These are phyloP conservation scores for Lecanosticta acicola DNA, from an alignment of 2,329 filamentous ascomycete genomes.

Conservation along the genomic window DNA sequence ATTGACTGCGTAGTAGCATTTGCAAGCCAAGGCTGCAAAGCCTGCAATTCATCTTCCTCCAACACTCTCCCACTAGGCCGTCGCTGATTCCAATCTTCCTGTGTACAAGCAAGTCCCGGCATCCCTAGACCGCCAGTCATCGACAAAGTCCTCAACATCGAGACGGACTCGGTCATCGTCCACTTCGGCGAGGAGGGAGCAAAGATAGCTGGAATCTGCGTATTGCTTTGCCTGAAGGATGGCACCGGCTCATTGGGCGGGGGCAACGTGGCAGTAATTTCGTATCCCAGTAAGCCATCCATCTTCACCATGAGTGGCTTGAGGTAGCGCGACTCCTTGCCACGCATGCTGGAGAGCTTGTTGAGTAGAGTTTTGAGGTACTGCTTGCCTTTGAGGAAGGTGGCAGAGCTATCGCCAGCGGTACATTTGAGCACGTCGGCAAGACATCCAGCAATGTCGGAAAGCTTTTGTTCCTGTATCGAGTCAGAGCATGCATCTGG, in stretches of 20 bases:
- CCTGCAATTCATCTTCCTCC: slow-evolving; percentile 16
- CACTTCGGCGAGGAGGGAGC: slow-evolving; percentile 14
- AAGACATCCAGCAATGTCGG: slow-evolving; percentile 33
- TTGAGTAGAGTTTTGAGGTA: slow-evolving; percentile 31
- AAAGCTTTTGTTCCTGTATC: slow-evolving; percentile 33
- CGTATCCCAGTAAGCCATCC: slow-evolving; percentile 29
- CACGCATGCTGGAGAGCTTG: slow-evolving; percentile 32
- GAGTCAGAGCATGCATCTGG: slow-evolving; percentile 9
- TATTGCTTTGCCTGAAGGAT: slow-evolving; percentile 6
- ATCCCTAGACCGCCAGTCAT: slow-evolving; percentile 28
- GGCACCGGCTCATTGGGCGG: slow-evolving; percentile 15
- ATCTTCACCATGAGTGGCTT: slow-evolving; percentile 31
- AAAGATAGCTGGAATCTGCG: slow-evolving; percentile 6
- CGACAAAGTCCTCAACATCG: slow-evolving; percentile 28
- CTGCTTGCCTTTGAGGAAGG: slow-evolving; percentile 31
- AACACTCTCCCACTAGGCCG: slow-evolving; percentile 17
- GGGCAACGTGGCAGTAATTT: slow-evolving; percentile 20
- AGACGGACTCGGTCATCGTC: slow-evolving; percentile 25
- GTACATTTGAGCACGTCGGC: slow-evolving; percentile 34
- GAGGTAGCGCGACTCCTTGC: slow-evolving; percentile 33
- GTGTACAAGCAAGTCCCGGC: slow-evolving; percentile 18
- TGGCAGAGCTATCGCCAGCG: slow-evolving; percentile 29
- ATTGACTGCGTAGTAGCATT: slow-evolving; percentile 5
- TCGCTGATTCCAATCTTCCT: slow-evolving; percentile 16
- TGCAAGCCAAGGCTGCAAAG: slow-evolving; percentile 18